Conservation (phyloP, 225 moss, liverwort and hornwort species). For the Straminergon stramineum region DNA sequence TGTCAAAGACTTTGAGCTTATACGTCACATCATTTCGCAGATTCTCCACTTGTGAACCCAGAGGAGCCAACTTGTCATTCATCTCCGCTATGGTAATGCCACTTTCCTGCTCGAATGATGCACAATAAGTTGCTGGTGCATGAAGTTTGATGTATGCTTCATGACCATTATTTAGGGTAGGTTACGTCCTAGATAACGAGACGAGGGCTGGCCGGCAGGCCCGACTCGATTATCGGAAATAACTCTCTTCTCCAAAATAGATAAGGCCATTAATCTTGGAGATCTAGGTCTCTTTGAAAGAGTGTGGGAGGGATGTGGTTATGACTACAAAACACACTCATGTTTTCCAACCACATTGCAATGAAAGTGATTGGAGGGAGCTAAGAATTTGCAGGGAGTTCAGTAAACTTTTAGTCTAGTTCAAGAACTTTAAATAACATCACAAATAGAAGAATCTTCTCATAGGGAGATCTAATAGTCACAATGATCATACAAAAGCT, state of each 20-base stretch:
- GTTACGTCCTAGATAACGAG: not conserved
- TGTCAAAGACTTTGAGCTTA: slow-evolving; percentile 44
- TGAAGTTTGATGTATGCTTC: not conserved
- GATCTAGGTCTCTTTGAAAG: not conserved
- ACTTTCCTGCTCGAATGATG: slow-evolving; percentile 32
- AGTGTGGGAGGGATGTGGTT: not conserved
- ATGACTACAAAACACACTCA: not conserved
- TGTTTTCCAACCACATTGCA: not conserved
- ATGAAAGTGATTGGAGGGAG: not conserved
- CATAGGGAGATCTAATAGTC: not conserved
- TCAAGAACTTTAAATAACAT: not conserved
- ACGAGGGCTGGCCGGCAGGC: not conserved
- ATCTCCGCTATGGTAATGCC: slow-evolving; percentile 46
- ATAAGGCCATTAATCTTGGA: not conserved
- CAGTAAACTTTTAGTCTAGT: not conserved
- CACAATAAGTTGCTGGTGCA: not conserved
- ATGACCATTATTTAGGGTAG: not conserved
- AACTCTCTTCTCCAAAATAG: not conserved
- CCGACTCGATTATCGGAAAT: not conserved
- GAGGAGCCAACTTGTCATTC: slow-evolving; percentile 53
- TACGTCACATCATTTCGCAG: slow-evolving; percentile 58
- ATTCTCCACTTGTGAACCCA: slow-evolving; percentile 46
- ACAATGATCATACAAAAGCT: not conserved
- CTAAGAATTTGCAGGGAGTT: not conserved
- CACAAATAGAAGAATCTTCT: not conserved